Evolutionary conservation across 1,139 yeast genomes (phyloP).

Genomic region (Hanseniaspora sp.): DNA sequence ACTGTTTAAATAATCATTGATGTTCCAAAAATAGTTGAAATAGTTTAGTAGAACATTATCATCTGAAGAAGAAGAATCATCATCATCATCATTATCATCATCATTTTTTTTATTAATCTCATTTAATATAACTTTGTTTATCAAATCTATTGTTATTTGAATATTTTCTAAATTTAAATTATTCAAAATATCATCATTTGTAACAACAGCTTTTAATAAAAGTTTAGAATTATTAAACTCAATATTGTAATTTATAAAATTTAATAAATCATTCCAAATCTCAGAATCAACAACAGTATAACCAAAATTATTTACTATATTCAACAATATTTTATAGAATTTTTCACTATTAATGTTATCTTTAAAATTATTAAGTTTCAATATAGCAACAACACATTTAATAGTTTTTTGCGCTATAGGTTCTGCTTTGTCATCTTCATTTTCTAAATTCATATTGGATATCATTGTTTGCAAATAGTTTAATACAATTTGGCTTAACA

Average conservation of each 20-base stretch:
- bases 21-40: constrained; percentile 17
- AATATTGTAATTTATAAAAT: not conserved
- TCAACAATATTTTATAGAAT: constrained; percentile 1
- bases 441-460: not conserved
- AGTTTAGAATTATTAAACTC: not conserved
- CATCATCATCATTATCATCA: not conserved
- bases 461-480: constrained; percentile 5
- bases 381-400: not conserved
- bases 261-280: not conserved
- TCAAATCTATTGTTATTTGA: not conserved
- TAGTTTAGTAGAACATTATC: constrained; percentile 5
- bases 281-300: not conserved
- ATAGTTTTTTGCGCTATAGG: not conserved
- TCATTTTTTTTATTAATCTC: not conserved
- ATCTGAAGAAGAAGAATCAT: not conserved
- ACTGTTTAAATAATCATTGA: constrained; percentile 7
- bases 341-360: not conserved
- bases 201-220: constrained; percentile 5
- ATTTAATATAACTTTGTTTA: not conserved
- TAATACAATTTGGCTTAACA: not conserved
- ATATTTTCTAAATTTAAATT: constrained; percentile 1
- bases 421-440: not conserved
- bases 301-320: constrained; percentile 7
- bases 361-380: not conserved
- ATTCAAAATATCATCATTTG: constrained; percentile 7